Evolutionary conservation across 805 yeast species (phyloP).

Genomic region (Yarrowia sp.): DNA sequence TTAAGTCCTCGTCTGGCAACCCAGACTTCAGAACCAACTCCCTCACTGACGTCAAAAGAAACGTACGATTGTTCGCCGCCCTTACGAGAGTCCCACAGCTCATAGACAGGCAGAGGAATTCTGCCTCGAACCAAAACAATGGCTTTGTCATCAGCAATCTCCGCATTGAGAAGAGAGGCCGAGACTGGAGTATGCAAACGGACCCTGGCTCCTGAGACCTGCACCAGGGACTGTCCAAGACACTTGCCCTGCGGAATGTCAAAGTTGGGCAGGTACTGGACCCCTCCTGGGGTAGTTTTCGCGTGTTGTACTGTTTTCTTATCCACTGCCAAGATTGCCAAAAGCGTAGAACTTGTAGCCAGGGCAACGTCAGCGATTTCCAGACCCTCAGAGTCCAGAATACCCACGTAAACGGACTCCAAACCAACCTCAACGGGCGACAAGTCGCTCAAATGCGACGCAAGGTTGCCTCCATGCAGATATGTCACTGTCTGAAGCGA

Average conservation of each 20-base stretch:
- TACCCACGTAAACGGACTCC: neutral
- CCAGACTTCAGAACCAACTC: neutral
- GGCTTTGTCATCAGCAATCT: neutral
- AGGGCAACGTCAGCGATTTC: neutral
- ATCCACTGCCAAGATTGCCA: neutral
- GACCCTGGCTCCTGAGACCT: neutral
- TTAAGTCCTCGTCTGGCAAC: neutral
- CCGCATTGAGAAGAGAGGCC: neutral
- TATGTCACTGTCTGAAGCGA: neutral
- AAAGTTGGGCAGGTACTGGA: constrained; percentile 18
- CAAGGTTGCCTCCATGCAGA: constrained; percentile 1
- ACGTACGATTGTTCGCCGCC: neutral
- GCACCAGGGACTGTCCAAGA: constrained; percentile 14
- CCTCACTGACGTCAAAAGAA: neutral
- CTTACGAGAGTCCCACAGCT: constrained; percentile 7
- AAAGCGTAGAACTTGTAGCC: neutral
- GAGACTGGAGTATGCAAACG: neutral
- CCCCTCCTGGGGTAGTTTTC: neutral
- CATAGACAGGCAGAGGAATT: constrained; percentile 6
- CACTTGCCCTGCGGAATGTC: constrained; percentile 10
- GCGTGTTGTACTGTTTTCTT: neutral
- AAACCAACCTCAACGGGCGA: neutral
- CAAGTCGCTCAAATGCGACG: neutral
- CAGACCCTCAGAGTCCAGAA: constrained; percentile 20
- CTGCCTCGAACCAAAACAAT: constrained; percentile 13